Percentiles rank a stretch among this genome's conserved stretches.
phyloP scores from a whole-genome alignment of 768 basidiomycete species.

The Glaciozyma martinii region DNA sequence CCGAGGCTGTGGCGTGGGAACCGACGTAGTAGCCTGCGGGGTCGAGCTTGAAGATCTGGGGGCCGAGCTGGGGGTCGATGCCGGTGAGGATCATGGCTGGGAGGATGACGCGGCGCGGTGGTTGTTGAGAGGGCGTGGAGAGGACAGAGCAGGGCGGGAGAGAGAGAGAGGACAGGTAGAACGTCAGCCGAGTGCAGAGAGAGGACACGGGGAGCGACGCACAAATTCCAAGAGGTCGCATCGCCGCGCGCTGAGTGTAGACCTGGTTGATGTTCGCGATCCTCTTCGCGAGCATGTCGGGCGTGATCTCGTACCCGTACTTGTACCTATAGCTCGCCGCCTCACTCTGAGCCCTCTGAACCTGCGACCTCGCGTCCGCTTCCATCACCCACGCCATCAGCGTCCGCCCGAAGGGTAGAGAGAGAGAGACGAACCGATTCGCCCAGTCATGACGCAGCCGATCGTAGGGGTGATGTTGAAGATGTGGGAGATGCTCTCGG shows the following conservation, averaged over 20 bases:
- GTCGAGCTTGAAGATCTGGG: slow-evolving; percentile 97
- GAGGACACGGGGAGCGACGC: slow-evolving; percentile 35
- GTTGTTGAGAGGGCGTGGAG: background rate
- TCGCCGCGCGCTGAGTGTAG: slow-evolving; percentile 92
- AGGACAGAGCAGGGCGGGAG: background rate
- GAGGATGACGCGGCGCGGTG: slow-evolving; percentile 1
- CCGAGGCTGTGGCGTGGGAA: slow-evolving; percentile 92
- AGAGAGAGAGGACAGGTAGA: slow-evolving; percentile 12
- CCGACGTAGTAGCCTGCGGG: slow-evolving; percentile 98
- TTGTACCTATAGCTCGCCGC: slow-evolving; percentile 91
- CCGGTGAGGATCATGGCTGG: slow-evolving; percentile 95
- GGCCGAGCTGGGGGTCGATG: slow-evolving; percentile 77
- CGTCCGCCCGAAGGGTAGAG: background rate
- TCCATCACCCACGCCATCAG: background rate
- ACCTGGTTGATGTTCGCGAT: slow-evolving; percentile 98
- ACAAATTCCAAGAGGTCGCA: slow-evolving; percentile 96
- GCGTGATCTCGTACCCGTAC: slow-evolving; percentile 96
- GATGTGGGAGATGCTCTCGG: slow-evolving; percentile 84
- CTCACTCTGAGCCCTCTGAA: slow-evolving; percentile 72
- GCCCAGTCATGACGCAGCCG: slow-evolving; percentile 96
- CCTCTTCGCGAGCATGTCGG: slow-evolving; percentile 86
- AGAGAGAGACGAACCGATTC: slow-evolving; percentile 58
- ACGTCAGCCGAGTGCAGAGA: too few relatives aligned
- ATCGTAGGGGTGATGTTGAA: slow-evolving; percentile 94
- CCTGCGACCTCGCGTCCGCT: slow-evolving; percentile 92